Conservation (phyloP, 2,329 filamentous ascomycete genomes). For the Diplodia scrobiculata region DNA sequence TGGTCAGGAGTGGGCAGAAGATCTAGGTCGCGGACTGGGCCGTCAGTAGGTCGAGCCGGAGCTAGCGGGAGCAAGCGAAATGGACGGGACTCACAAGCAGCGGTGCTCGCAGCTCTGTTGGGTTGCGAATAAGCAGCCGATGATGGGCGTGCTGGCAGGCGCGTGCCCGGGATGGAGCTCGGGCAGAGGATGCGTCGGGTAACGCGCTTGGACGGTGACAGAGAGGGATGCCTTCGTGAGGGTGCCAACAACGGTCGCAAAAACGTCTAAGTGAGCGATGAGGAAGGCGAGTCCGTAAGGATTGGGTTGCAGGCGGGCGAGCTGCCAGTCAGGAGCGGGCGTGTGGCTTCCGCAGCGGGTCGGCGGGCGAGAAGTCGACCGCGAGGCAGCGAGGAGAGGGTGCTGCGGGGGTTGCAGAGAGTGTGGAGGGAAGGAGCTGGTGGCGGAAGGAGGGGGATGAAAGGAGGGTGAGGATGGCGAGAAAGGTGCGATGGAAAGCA, state of each 20-base stretch:
- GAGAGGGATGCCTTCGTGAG: conserved; percentile 28
- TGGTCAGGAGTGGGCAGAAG: conserved; percentile 25
- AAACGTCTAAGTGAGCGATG: conserved; percentile 39
- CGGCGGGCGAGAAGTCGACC: conserved; percentile 31
- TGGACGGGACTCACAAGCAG: conserved; percentile 25
- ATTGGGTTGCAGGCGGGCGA: conserved; percentile 40
- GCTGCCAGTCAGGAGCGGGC: conserved; percentile 40
- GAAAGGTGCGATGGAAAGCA: conserved; percentile 21
- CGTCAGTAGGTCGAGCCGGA: conserved; percentile 25
- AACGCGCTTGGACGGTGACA: conserved; percentile 27
- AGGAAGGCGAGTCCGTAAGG: conserved; percentile 32
- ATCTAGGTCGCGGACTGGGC: conserved; percentile 21
- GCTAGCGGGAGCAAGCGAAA: conserved; percentile 28
- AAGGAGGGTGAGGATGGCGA: conserved; percentile 34
- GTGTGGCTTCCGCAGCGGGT: conserved; percentile 38
- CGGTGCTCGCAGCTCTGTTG: conserved; percentile 21
- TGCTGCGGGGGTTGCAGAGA: conserved; percentile 29
- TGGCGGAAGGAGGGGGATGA: conserved; percentile 30
- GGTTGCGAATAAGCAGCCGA: conserved; percentile 20
- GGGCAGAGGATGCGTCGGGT: conserved; percentile 28
- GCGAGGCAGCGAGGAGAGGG: conserved; percentile 29
- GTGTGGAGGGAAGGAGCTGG: conserved; percentile 41
- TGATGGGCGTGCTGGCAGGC: conserved; percentile 26
- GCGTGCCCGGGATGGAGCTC: conserved; percentile 27
- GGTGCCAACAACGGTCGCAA: conserved; percentile 28